A percentile compares a stretch with the other conserved stretches of the same genome.
Evolutionary conservation across 2,329 filamentous ascomycete species (phyloP).

Genomic region (Cladosporium oxysporum): DNA sequence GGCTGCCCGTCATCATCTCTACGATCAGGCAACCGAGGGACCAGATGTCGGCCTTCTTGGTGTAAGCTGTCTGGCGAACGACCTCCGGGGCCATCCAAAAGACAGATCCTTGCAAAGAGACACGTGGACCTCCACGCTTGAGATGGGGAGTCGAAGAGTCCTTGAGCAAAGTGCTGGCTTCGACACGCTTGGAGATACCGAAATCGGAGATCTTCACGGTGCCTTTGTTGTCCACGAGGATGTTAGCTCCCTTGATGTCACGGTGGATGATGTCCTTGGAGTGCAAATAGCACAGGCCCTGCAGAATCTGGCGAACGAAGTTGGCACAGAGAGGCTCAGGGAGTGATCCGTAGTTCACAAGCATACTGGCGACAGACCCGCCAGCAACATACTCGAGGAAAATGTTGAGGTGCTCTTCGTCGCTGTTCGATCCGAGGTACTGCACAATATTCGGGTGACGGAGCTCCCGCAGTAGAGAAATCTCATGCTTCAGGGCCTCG

Average conservation of each 20-base stretch:
- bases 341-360: slow-evolving; percentile 95
- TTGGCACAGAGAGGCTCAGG: slow-evolving; percentile 91
- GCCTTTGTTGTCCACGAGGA: slow-evolving; percentile 97
- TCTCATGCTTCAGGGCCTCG: slow-evolving; percentile 93
- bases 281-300: slow-evolving; percentile 90
- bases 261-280: slow-evolving; percentile 95
- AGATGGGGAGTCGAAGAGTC: slow-evolving; percentile 34
- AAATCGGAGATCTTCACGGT: slow-evolving; percentile 99
- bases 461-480: slow-evolving; percentile 87
- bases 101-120: slow-evolving; percentile 91
- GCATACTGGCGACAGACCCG: slow-evolving; percentile 96
- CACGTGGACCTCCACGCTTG: slow-evolving; percentile 59
- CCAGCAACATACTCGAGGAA: slow-evolving; percentile 99
- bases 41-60: slow-evolving; percentile 98
- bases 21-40: slow-evolving; percentile 94
- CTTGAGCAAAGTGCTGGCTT: slow-evolving; percentile 77
- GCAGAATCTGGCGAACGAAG: slow-evolving; percentile 94
- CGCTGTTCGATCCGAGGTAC: slow-evolving; percentile 92
- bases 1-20: slow-evolving; percentile 97
- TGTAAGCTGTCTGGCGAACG: slow-evolving; percentile 96
- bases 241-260: slow-evolving; percentile 98
- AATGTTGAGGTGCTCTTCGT: slow-evolving; percentile 93
- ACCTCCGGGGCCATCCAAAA: slow-evolving; percentile 99
- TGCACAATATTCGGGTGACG: slow-evolving; percentile 98
- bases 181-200: slow-evolving; percentile 96